phyloP scores from a whole-genome alignment of 306 rosid species.

The Neltuma alba region DNA sequence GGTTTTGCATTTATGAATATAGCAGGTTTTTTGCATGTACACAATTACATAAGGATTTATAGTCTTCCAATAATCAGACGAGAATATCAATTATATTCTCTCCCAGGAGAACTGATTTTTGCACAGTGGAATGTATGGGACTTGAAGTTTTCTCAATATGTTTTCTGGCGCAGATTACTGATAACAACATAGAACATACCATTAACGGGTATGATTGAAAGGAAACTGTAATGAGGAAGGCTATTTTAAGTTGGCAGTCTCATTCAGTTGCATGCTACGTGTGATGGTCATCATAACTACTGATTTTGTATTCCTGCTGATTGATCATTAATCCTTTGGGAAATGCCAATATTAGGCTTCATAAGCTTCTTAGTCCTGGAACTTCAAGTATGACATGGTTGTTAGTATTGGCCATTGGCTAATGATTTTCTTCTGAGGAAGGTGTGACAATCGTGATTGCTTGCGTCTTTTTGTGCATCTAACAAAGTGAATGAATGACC shows the following conservation, averaged over 20 bases:
- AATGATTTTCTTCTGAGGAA: background rate
- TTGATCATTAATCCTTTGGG: background rate
- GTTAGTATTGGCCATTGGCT: background rate
- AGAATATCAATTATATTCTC: background rate
- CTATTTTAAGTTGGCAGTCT: background rate
- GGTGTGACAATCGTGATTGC: background rate
- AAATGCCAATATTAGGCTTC: conserved; percentile 12
- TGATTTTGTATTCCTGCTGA: background rate
- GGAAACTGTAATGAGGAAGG: background rate
- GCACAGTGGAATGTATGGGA: background rate
- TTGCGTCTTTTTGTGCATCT: background rate
- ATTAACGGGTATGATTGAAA: background rate
- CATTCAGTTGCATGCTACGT: background rate
- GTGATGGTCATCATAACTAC: background rate
- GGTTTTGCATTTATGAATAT: background rate
- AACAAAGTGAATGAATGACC: conserved; percentile 1
- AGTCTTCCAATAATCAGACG: background rate
- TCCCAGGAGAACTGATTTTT: background rate
- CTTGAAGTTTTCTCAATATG: background rate
- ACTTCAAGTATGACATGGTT: background rate
- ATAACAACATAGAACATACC: background rate
- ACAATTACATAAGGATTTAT: background rate
- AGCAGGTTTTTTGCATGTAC: background rate
- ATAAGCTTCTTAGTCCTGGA: background rate
- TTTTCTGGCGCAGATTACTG: background rate